Base-by-base conservation (phyloP, 2,329 filamentous ascomycete species). In the Venturia effusa region DNA sequence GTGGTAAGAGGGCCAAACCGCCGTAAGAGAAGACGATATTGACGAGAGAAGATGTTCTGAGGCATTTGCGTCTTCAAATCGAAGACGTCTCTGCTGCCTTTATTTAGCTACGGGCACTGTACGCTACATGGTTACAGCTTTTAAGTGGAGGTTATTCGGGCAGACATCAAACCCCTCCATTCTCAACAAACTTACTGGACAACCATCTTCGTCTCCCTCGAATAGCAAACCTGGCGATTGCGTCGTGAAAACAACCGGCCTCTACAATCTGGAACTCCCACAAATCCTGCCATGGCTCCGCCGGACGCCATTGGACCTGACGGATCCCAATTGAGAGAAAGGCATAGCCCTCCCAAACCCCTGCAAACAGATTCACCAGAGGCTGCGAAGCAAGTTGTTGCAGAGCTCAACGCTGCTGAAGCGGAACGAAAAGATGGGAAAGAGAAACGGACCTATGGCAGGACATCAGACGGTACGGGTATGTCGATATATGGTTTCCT, bases 391-490 rank as follows among this genome's bases (percentile, higher is more conserved):
- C 27, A 51, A 22, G n/a, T 10, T 39, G 63, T 57, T 19, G 24
- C 19, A 27, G 61, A 55, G 15, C 61, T 63, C 13, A 63, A 63
- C 17, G 39, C 30, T 27, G 40, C 59, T 19, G 59, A 60, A n/a
- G 59, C 34, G 8, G 34, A 57, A 34, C 24, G 43, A 11, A 13
- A 62, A 55, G 41, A 61, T 39, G 43, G 37, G 24, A 59, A 65
- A 30, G 45, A 62, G 43, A 64, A 39, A 37, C 65, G 55, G 51
- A 65, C 64, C 45, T 66, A 59, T 63, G 62, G 63, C 54, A 65
- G 64, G 61, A 65, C 40, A 63, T 61, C 34, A 22, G 62, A 43
- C 39, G 66, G 63, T 24, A 66, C 64, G 34, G 62, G 65, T 63
- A 64, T 64, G 37, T 57, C 30, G 27, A 45, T 34, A 40, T 37